Conservation (phyloP, 352 stramenopile species). For the Globisporangium acanthophoron region DNA sequence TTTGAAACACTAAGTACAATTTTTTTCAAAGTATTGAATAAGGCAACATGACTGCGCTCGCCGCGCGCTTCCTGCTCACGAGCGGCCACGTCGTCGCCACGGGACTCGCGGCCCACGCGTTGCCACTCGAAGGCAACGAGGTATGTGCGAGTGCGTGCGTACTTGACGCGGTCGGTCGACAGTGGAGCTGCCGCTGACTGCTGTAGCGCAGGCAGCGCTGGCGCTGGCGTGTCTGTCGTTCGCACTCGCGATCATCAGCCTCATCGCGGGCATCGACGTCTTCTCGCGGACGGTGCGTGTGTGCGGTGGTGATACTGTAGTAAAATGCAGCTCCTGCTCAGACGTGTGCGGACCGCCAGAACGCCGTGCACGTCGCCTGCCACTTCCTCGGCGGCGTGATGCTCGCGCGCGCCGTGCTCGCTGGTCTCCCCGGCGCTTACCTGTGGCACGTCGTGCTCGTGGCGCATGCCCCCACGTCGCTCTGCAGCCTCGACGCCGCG, state of each 20-base stretch:
- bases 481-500: slow-evolving; percentile 27
- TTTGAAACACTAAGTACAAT: too few relatives aligned
- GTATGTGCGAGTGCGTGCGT: background rate
- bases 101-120: slow-evolving; percentile 20
- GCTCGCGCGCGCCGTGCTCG: slow-evolving; percentile 44
- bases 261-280: slow-evolving; percentile 45
- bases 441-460: slow-evolving; percentile 47
- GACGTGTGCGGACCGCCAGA: slow-evolving; percentile 19
- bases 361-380: slow-evolving; percentile 38
- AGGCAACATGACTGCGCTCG: slow-evolving; percentile 12
- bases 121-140: slow-evolving; percentile 6
- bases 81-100: slow-evolving; percentile 53
- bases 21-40: too few relatives aligned
- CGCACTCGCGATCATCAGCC: slow-evolving; percentile 21
- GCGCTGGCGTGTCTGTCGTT: slow-evolving; percentile 40
- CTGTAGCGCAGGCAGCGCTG: slow-evolving; percentile 15
- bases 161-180: background rate
- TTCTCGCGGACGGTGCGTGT: slow-evolving; percentile 36
- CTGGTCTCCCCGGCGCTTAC: slow-evolving; percentile 29
- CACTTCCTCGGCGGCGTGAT: slow-evolving; percentile 66
- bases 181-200: background rate
- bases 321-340: too few relatives aligned
- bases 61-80: slow-evolving; percentile 51
- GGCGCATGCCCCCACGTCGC: slow-evolving; percentile 22
- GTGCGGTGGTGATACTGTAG: background rate